Percentiles rank a stretch among this genome's conserved stretches.
Evolutionary conservation across 176 grass and related monocot species (phyloP).

Genomic region (Avena insularis): DNA sequence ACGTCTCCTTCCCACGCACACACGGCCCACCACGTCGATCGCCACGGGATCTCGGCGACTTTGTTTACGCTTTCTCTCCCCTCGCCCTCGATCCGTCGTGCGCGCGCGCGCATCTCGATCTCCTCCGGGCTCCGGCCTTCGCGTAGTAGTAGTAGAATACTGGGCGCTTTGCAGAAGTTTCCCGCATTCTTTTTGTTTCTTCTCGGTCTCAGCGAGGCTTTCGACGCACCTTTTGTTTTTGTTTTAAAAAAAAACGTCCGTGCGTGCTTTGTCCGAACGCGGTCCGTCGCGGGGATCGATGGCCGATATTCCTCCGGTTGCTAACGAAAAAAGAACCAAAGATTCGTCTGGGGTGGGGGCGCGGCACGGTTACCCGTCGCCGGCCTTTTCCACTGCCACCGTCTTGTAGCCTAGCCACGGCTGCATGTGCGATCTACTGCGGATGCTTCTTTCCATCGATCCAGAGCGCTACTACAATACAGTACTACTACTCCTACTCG

Average conservation of each 20-base stretch:
- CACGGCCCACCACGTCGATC: slow-evolving; percentile 32
- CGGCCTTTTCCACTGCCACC: slow-evolving; percentile 35
- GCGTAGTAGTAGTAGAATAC: slow-evolving; percentile 33
- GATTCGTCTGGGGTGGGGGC: slow-evolving; percentile 35
- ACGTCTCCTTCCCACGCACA: slow-evolving; percentile 24
- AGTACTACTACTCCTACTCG: slow-evolving; percentile 28
- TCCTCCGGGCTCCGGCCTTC: neutral
- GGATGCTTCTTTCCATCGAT: slow-evolving; percentile 47
- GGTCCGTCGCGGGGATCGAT: slow-evolving; percentile 56
- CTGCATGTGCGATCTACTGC: slow-evolving; percentile 59
- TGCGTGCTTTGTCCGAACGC: slow-evolving; percentile 48
- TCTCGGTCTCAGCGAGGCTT: slow-evolving; percentile 57
- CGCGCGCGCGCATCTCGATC: neutral
- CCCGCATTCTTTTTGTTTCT: slow-evolving; percentile 73
- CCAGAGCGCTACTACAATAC: neutral
- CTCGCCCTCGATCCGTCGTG: neutral
- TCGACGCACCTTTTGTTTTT: neutral
- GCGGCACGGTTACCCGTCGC: slow-evolving; percentile 52
- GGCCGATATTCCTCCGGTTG: slow-evolving; percentile 50
- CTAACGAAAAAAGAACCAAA: slow-evolving; percentile 48
- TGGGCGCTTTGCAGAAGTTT: slow-evolving; percentile 60
- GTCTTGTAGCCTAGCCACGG: slow-evolving; percentile 14
- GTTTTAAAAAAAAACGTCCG: slow-evolving; percentile 8
- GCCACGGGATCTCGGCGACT: slow-evolving; percentile 33
- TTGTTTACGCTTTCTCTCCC: neutral